Conservation (phyloP, 148 eudicot species). For the Amaranthus palmeri region DNA sequence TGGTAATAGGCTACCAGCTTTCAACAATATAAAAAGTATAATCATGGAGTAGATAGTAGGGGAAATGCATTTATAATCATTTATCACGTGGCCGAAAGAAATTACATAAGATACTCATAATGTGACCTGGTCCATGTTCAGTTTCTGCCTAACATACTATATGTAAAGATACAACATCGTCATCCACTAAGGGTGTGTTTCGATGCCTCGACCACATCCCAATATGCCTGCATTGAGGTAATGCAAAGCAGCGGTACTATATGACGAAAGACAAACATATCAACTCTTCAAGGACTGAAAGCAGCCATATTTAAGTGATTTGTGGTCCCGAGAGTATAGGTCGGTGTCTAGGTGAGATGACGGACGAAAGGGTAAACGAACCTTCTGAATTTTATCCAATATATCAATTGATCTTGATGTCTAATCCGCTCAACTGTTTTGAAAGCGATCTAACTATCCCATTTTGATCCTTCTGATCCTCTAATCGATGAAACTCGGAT, state of each 20-base stretch:
- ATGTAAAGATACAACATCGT: slow-evolving; percentile 19
- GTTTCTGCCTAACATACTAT: slow-evolving; percentile 20
- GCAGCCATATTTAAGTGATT: slow-evolving; percentile 7
- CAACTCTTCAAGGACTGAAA: slow-evolving; percentile 10
- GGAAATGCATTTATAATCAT: slow-evolving; percentile 1
- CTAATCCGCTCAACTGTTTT: slow-evolving; percentile 39
- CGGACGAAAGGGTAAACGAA: background rate
- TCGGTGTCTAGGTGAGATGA: background rate
- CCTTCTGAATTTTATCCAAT: background rate
- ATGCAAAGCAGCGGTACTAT: slow-evolving; percentile 23
- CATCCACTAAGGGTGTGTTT: slow-evolving; percentile 3
- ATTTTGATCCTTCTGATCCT: slow-evolving; percentile 34
- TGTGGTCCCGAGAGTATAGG: background rate
- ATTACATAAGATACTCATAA: slow-evolving; percentile 19
- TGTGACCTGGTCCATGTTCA: slow-evolving; percentile 15
- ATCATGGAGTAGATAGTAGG: too few species aligned
- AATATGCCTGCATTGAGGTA: slow-evolving; percentile 27
- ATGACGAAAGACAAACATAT: slow-evolving; percentile 9
- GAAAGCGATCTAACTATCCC: slow-evolving; percentile 37
- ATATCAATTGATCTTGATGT: slow-evolving; percentile 47
- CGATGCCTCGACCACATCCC: slow-evolving; percentile 20
- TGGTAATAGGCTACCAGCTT: too few species aligned
- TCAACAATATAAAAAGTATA: too few species aligned
- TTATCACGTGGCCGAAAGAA: slow-evolving; percentile 19
- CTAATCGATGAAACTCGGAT: slow-evolving; percentile 62